Base-by-base conservation (phyloP, 352 stramenopile genomes). In the Phytophthora kernoviae region DNA sequence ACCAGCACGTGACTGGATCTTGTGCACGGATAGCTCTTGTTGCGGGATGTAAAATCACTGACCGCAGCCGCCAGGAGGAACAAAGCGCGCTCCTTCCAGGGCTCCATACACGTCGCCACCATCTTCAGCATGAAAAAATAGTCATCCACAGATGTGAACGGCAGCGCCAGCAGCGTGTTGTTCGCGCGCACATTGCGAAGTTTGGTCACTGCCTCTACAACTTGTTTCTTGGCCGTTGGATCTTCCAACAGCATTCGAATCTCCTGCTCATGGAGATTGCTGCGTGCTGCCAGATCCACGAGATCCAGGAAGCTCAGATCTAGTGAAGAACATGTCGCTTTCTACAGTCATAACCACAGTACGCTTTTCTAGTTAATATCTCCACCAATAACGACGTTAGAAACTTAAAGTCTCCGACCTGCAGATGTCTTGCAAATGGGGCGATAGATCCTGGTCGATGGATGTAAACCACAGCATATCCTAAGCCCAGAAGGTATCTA, bases 381-480 rank as follows among this genome's bases (percentile, higher is more conserved):
- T 37, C 34, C 30, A 22, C 20, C 3, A 26, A 18, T 37, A 39
- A 8, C 36, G 5, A 14, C 21, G 27, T 3, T 7, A 51, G 1
- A 36, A 11, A 11, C 33, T 24, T 44, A 4, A 10, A 12, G 14
- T 21, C 18, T 21, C 21, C 2, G 30, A 78, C 69, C 58, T 87
- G 82, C 14, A 94, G 12, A 41, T 93, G 86, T 43, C 82, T 78
- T 21, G 80, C 81, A 53, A 98, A 98, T 11, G 94, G 94, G 49
- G 77, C 74, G 17, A 93, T 85, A 6, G 80, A 92, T 3, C 94
- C 94, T 7, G 83, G 71, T 12, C 98, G 88, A 66, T 97, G 82
- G 36, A 99, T 73, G 75, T 99, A 98, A 52, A 99, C 87, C 27
- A 99, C 97, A 15, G 90, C 92, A 70, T 99, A 99, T 7, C 96